Evolutionary conservation across 805 yeast species (phyloP), one percentile per base, ranked within the genome.

Genomic region (Lipomyces lipofer): DNA sequence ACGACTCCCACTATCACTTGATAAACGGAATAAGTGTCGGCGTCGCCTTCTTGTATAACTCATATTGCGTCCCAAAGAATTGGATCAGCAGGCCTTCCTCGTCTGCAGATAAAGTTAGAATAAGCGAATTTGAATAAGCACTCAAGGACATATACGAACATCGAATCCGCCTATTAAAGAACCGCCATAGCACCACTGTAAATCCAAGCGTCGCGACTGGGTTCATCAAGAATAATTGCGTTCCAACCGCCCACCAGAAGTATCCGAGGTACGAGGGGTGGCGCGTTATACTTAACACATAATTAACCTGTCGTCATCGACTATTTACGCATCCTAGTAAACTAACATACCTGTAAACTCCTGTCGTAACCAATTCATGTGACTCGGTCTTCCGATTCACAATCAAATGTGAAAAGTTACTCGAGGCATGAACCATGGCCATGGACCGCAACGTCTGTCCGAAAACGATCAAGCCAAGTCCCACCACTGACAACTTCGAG

Each of bases 261-360:
- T 86, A 94, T 0, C 97, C 99, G 38, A 83, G 78, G 70, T 94
- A 94, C 45, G 95, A 84, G 5, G 99, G 99, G 68, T 94, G 99
- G 57, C 99, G 76, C 54, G 63, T 36, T 12, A 46, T 10, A 13
- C 56, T 48, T 19, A 12, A 32, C n/a, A n/a, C n/a, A n/a, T n/a
- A n/a, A 10, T 9, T 10, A 13, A 10, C 9, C 47, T 12, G n/a
- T 9, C 6, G 40, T 7, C n/a, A 9, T 6, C n/a, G 8, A 48
- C 12, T 25, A 1, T n/a, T 2, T 32, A 4, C 2, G 24, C 2
- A 17, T 13, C 12, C n/a, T n/a, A n/a, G n/a, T n/a, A n/a, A n/a
- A n/a, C n/a, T n/a, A 32, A 10, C 53, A 32, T 28, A 50, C 51
- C 57, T 39, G 69, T 92, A 94, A 2, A 92, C 72, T 0, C 97